Percentiles rank a stretch among this genome's conserved stretches.
Evolutionary conservation across 495 filamentous ascomycete genomes (phyloP).

Genomic region (Xylaria castorea): DNA sequence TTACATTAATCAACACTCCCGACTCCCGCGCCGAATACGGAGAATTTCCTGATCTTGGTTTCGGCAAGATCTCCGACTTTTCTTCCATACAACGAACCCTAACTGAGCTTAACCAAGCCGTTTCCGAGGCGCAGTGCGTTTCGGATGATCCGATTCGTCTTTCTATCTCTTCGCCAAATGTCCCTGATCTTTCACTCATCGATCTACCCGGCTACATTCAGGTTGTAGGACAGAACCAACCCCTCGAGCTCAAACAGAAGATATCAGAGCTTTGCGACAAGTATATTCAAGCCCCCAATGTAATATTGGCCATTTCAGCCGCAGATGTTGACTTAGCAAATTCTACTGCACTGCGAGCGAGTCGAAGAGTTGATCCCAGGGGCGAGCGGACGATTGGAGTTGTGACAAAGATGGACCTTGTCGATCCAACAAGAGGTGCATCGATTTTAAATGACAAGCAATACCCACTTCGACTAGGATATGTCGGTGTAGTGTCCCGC

Average conservation of each 20-base stretch:
- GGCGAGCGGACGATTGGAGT: constrained; percentile 97
- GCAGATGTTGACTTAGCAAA: constrained; percentile 98
- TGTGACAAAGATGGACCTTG: constrained; percentile 98
- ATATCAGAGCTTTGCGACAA: constrained; percentile 97
- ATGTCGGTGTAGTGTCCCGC: constrained; percentile 92
- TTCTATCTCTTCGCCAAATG: constrained; percentile 90
- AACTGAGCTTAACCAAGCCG: constrained; percentile 93
- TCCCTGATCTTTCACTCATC: constrained; percentile 95
- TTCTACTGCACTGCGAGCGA: constrained; percentile 89
- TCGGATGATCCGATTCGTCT: constrained; percentile 97
- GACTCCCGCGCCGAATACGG: constrained; percentile 90
- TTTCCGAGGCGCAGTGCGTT: constrained; percentile 88
- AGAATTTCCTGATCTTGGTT: constrained; percentile 91
- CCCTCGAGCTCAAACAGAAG: constrained; percentile 89
- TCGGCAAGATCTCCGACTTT: constrained; percentile 94
- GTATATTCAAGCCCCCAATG: constrained; percentile 95
- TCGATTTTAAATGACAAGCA: constrained; percentile 84
- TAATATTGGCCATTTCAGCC: constrained; percentile 96
- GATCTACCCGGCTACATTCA: constrained; percentile 98
- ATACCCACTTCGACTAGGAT: constrained; percentile 94
- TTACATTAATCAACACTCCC: constrained; percentile 95
- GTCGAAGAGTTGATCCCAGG: constrained; percentile 88
- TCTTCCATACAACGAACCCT: constrained; percentile 89
- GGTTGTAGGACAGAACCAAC: constrained; percentile 88
- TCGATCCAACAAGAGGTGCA: constrained; percentile 80